A percentile compares a stretch with the other conserved stretches of the same genome.
These are phyloP conservation scores for Candida xyloterini DNA, from an alignment of 805 yeast species.

Conservation along the genomic window DNA sequence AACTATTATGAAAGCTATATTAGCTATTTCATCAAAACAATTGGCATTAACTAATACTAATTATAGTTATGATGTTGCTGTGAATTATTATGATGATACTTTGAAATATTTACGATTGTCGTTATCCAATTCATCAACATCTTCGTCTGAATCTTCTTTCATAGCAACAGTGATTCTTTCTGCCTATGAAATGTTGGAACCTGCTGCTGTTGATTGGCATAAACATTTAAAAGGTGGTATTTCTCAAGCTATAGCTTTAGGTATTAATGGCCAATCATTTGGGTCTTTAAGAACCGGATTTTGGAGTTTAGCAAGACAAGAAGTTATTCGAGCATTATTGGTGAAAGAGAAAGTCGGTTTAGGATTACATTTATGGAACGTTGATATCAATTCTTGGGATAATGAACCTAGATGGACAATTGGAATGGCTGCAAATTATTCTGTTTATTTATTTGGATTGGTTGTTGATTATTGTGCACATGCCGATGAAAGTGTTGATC, in stretches of 20 bases:
- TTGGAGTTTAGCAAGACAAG: conserved; percentile 8
- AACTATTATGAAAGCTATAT: conserved; percentile 11
- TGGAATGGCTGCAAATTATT: conserved; percentile 8
- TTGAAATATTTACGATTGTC: conserved; percentile 6
- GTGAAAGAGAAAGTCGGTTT: conserved; percentile 1
- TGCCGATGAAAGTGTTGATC: background rate
- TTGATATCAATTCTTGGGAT: conserved; percentile 6
- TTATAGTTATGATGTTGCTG: conserved; percentile 11
- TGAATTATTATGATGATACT: conserved; percentile 13
- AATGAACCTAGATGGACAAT: background rate
- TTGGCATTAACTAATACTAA: conserved; percentile 11
- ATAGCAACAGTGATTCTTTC: conserved; percentile 13
- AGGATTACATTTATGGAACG: background rate
- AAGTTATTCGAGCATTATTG: background rate
- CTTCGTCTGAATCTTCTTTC: conserved; percentile 9
- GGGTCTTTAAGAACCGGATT: conserved; percentile 13
- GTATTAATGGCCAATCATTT: background rate
- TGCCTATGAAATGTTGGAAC: conserved; percentile 14
- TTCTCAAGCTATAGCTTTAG: conserved; percentile 10
- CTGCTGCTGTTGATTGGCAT: conserved; percentile 15
- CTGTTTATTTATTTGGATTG: conserved; percentile 5
- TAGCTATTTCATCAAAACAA: conserved; percentile 14
- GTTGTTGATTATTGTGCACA: background rate
- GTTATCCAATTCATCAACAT: conserved; percentile 2
- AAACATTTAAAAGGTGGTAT: conserved; percentile 13